A percentile compares a stretch with the other conserved stretches of the same genome.
phyloP scores from a whole-genome alignment of 129 eudicot genomes.

The Escallonia herrerae region DNA sequence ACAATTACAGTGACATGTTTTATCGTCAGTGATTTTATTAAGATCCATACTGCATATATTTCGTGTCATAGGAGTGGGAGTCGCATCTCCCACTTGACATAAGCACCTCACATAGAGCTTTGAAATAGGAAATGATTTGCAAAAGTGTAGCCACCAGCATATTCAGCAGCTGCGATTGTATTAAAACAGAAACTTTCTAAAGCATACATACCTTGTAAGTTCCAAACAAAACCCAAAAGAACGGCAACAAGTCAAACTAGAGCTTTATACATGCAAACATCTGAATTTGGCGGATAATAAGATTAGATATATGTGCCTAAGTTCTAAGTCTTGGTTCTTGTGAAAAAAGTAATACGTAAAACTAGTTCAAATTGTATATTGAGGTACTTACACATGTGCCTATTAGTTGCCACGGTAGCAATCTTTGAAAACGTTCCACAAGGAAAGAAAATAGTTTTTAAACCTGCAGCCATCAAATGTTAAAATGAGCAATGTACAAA shows the following conservation, averaged over 20 bases:
- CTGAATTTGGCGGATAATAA: not conserved
- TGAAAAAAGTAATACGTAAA: not conserved
- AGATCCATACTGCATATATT: too few relatives aligned
- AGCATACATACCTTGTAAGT: too few relatives aligned
- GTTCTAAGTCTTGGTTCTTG: not conserved
- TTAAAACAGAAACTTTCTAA: too few relatives aligned
- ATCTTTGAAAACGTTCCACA: slow-evolving; percentile 87
- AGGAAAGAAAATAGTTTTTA: slow-evolving; percentile 78
- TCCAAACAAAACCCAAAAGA: too few relatives aligned
- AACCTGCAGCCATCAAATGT: slow-evolving; percentile 36
- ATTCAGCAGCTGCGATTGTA: too few relatives aligned
- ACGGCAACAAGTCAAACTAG: not conserved
- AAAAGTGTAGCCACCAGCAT: too few relatives aligned
- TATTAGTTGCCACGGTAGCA: slow-evolving; percentile 70
- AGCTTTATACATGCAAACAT: not conserved
- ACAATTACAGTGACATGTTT: too few relatives aligned
- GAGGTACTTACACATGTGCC: slow-evolving; percentile 57
- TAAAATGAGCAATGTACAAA: too few relatives aligned
- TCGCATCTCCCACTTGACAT: not conserved
- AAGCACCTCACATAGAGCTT: not conserved
- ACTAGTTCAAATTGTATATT: slow-evolving; percentile 6
- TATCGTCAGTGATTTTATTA: too few relatives aligned
- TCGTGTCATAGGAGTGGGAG: not conserved
- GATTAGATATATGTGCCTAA: too few relatives aligned
- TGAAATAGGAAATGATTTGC: not conserved